Evolutionary conservation across 306 rosid genomes (phyloP).

Genomic region (Erythrophleum fordii): DNA sequence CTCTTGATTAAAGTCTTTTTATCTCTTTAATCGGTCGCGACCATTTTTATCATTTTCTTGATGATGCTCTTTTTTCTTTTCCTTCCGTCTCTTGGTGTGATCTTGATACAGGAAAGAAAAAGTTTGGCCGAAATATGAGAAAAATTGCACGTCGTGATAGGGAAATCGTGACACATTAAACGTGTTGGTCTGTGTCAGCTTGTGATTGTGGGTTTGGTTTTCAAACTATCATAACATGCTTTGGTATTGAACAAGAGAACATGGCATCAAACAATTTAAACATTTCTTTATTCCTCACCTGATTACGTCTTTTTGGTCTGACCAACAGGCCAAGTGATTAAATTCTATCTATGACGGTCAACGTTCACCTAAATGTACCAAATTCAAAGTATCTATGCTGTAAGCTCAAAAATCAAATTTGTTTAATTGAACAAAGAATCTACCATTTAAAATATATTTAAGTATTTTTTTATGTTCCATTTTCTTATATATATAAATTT

Average conservation of each 20-base stretch:
- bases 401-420: background rate
- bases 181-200: background rate
- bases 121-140: slow-evolving; percentile 15
- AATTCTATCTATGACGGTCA: slow-evolving; percentile 24
- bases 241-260: background rate
- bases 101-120: background rate
- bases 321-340: slow-evolving; percentile 1
- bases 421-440: background rate
- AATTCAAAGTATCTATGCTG: slow-evolving; percentile 20
- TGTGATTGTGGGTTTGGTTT: slow-evolving; percentile 25
- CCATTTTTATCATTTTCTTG: background rate
- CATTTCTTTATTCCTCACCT: background rate
- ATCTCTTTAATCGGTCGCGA: background rate
- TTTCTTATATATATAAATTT: background rate
- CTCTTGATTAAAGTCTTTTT: background rate
- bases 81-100: slow-evolving; percentile 10
- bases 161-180: background rate
- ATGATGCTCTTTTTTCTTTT: background rate
- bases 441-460: too few species aligned
- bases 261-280: background rate
- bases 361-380: slow-evolving; percentile 9
- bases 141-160: slow-evolving; percentile 15
- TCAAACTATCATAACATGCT: slow-evolving; percentile 13
- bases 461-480: too few species aligned
- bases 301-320: background rate